Percentiles rank a stretch among this genome's conserved stretches.
Conservation (phyloP, 116 monocot genomes). For the Zostera marina region DNA sequence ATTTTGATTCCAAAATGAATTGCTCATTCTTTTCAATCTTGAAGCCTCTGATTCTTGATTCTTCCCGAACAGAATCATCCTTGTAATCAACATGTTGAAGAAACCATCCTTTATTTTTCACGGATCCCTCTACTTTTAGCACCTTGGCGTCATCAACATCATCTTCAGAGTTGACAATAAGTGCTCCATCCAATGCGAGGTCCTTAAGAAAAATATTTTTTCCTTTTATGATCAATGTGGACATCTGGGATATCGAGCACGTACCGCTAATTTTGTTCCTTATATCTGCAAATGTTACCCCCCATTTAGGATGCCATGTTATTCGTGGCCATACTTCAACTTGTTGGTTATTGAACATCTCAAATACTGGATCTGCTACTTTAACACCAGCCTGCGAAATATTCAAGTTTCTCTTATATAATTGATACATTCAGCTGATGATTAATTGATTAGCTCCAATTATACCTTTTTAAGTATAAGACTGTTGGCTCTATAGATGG, state of each 20-base stretch:
- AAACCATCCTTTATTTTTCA: conserved; percentile 69
- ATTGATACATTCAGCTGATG: too few species aligned
- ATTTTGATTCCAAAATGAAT: conserved; percentile 1
- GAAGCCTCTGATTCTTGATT: conserved; percentile 63
- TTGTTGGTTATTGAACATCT: conserved; percentile 75
- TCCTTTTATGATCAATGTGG: conserved; percentile 53
- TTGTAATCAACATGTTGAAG: conserved; percentile 51
- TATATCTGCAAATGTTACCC: conserved; percentile 42
- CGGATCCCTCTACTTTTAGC: conserved; percentile 41
- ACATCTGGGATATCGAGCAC: conserved; percentile 56
- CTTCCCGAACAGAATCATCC: conserved; percentile 49
- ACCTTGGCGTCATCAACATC: too few species aligned
- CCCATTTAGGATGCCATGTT: conserved; percentile 81
- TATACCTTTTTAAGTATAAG: conserved; percentile 73
- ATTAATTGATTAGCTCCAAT: too few species aligned
- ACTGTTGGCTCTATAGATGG: conserved; percentile 84
- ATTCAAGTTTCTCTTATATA: too few species aligned
- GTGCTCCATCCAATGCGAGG: conserved; percentile 62
- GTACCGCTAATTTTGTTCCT: conserved; percentile 36
- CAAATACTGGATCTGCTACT: conserved; percentile 43
- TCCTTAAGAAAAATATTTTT: conserved; percentile 33
- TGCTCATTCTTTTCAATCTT: conserved; percentile 54
- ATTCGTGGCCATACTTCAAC: conserved; percentile 93
- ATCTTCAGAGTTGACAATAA: conserved; percentile 39
- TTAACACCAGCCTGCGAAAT: conserved; percentile 55